Percentiles rank a stretch among this genome's conserved stretches.
Conservation (phyloP, 805 yeast species). For the Lachancea kluyveri region DNA sequence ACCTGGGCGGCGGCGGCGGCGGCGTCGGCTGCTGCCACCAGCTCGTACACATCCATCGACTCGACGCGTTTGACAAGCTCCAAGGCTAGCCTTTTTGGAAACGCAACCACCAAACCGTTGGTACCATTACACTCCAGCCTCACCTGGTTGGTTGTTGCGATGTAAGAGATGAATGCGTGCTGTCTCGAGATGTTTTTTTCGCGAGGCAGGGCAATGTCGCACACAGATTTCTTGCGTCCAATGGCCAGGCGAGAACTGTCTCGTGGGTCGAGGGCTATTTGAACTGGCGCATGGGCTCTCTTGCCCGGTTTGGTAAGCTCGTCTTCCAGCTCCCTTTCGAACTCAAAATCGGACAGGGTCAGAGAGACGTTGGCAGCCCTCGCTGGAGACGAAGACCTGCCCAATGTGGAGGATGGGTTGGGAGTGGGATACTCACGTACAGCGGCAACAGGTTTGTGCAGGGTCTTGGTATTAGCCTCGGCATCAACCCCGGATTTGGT, state of each 20-base stretch:
- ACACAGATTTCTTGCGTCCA: conserved; percentile 27
- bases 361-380: conserved; percentile 11
- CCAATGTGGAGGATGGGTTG: conserved; percentile 56
- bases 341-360: conserved; percentile 6
- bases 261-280: conserved; percentile 16
- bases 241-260: conserved; percentile 19
- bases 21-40: conserved; percentile 12
- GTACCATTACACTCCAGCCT: conserved; percentile 68
- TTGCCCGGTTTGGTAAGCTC: conserved; percentile 1
- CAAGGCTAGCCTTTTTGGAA: conserved; percentile 44
- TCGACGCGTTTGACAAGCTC: conserved; percentile 20
- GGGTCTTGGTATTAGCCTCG: no score
- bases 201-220: conserved; percentile 29
- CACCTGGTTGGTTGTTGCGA: conserved; percentile 35
- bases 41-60: conserved; percentile 19
- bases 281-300: conserved; percentile 1
- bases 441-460: conserved; percentile 17
- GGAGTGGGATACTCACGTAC: conserved; percentile 56
- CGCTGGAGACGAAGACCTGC: conserved; percentile 35
- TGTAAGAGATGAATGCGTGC: conserved; percentile 35
- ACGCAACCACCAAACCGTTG: conserved; percentile 67
- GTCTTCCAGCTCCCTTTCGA: conserved; percentile 5
- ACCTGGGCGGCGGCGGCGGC: conserved; percentile 4
- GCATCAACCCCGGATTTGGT: conserved; percentile 4
- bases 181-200: conserved; percentile 29